Percentiles rank a stretch among this genome's conserved stretches.
phyloP scores from a whole-genome alignment of 2,329 filamentous ascomycete species.

The Trichoderma sp. region DNA sequence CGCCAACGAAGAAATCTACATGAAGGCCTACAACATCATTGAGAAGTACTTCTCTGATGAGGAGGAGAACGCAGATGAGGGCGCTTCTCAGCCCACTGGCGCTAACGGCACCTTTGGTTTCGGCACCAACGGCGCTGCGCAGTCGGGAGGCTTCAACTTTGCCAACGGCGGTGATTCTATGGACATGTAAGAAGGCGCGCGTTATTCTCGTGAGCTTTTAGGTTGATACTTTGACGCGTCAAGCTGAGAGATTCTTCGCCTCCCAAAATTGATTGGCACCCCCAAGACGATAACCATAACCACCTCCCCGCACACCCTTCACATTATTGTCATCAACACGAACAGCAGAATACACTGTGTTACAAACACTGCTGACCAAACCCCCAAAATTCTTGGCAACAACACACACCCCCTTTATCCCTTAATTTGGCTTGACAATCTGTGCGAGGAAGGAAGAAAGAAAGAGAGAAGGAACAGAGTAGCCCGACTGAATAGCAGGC shows the following conservation, averaged over 20 bases:
- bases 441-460: slow-evolving; percentile 28
- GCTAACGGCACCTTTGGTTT: slow-evolving; percentile 77
- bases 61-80: slow-evolving; percentile 86
- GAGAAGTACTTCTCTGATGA: slow-evolving; percentile 99
- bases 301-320: neutral
- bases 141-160: slow-evolving; percentile 90
- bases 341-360: slow-evolving; percentile 4
- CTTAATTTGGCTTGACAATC: slow-evolving; percentile 38
- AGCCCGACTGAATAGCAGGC: slow-evolving; percentile 35
- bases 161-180: slow-evolving; percentile 67
- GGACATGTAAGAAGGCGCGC: slow-evolving; percentile 54
- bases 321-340: slow-evolving; percentile 16
- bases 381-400: slow-evolving; percentile 32
- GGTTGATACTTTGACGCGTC: slow-evolving; percentile 1
- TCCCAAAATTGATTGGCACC: slow-evolving; percentile 11
- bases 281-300: slow-evolving; percentile 11
- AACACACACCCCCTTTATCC: slow-evolving; percentile 31
- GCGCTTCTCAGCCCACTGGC: slow-evolving; percentile 67
- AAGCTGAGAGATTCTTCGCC: neutral
- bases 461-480: slow-evolving; percentile 9
- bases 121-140: slow-evolving; percentile 59
- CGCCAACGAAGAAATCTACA: slow-evolving; percentile 99
- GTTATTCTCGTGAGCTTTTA: neutral
- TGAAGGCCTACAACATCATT: slow-evolving; percentile 99
- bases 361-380: slow-evolving; percentile 11